phyloP scores from a whole-genome alignment of 805 yeast species.

The Lipomyces orientalis region DNA sequence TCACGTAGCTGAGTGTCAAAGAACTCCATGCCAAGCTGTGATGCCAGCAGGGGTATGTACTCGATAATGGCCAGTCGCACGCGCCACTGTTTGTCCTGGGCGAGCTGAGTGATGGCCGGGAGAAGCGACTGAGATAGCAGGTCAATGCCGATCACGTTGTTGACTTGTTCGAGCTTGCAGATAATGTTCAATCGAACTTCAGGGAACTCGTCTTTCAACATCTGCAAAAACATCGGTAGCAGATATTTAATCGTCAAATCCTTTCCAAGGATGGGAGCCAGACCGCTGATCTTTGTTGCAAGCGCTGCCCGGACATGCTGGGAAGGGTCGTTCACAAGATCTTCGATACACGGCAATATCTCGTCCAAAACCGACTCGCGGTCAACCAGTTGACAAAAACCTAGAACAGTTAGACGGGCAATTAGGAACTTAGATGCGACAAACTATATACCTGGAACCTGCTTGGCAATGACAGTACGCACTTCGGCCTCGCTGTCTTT shows the following conservation, averaged over 20 bases:
- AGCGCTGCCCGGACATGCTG: slow-evolving; percentile 93
- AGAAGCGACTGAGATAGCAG: slow-evolving; percentile 81
- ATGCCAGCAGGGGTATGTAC: slow-evolving; percentile 91
- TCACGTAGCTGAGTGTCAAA: slow-evolving; percentile 91
- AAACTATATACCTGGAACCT: slow-evolving; percentile 60
- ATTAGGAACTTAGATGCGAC: slow-evolving; percentile 55
- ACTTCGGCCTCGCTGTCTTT: slow-evolving; percentile 97
- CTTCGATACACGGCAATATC: slow-evolving; percentile 82
- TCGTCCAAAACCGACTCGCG: slow-evolving; percentile 64
- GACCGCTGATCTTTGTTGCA: slow-evolving; percentile 83
- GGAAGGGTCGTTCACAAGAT: slow-evolving; percentile 84
- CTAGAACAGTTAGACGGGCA: slow-evolving; percentile 25
- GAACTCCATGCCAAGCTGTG: slow-evolving; percentile 90
- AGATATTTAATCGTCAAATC: slow-evolving; percentile 77
- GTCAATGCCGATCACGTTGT: slow-evolving; percentile 92
- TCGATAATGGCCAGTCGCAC: slow-evolving; percentile 96
- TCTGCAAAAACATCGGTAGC: slow-evolving; percentile 84
- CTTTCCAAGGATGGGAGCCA: slow-evolving; percentile 84
- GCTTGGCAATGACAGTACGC: slow-evolving; percentile 91
- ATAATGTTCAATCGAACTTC: slow-evolving; percentile 95
- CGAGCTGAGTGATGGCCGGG: slow-evolving; percentile 95
- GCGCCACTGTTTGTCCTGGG: slow-evolving; percentile 97
- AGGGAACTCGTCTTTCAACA: slow-evolving; percentile 96
- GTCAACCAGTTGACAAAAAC: slow-evolving; percentile 45
- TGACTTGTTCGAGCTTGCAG: slow-evolving; percentile 87